Base-by-base conservation (phyloP, 345 rosid species). In the Melaleuca quinquenervia region DNA sequence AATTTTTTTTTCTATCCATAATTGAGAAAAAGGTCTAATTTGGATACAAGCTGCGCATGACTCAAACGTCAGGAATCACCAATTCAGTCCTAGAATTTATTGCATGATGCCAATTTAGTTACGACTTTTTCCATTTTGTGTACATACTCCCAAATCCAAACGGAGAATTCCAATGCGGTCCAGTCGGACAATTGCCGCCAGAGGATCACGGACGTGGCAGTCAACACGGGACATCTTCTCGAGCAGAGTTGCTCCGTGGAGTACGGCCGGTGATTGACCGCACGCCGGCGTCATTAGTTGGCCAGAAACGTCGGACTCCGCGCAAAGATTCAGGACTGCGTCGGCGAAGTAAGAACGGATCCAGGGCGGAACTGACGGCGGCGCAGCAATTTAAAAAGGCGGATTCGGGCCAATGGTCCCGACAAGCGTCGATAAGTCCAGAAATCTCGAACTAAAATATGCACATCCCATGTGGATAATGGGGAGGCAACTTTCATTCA, bases 301-400 rank as follows among this genome's bases (percentile, higher is more conserved):
- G 9, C 6, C 32, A 0, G 3, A 64, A 29, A 7, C 7, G 7
- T 7, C 15, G 8, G 3, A 16, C 8, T 32, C 16, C 18, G 1
- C 10, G 6, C 7, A 1, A 70, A 9, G 5, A 1, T 70, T 7
- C 18, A 70, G 6, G 8, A 16, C 3, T 64, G 16, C 1, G 2
- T 18, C 2, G 1, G 5, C 20, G 18, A 32, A 18, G 32, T 16
- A 60, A 60, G 27, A 6, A 2, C n/a, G n/a, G n/a, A n/a, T n/a
- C 27, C 8, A 11, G 16, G 8, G 5, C 0, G 0, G 13, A 58
- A 58, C 5, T 12, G 3, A 12, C 0, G 9, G 5, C 6, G 0
- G 6, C 16, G 7, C 18, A 64, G 27, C 29, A 62, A 8, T 9
- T 70, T 32, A 32, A 70, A 32, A 70, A 64, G 44, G 18, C 0